Base-by-base conservation (phyloP, 2,329 filamentous ascomycete species). In the Pseudogymnoascus destructans region DNA sequence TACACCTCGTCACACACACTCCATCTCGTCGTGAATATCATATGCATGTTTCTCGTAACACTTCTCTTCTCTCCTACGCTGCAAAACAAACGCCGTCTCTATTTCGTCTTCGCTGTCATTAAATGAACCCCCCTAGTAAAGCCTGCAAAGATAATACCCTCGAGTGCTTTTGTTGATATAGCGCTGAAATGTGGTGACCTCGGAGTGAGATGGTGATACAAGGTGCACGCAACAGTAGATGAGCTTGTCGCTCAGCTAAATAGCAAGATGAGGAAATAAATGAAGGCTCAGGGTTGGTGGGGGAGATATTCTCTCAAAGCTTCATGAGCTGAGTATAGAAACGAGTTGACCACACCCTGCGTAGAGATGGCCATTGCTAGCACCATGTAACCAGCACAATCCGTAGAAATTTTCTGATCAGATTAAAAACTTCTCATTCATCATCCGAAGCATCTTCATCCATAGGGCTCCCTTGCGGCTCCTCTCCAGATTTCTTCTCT, bases 31-130 rank as follows among this genome's bases (percentile, higher is more conserved):
- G 42, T 52, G 42, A 52, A 17, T 23, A 30, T 52, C 42, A 30
- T 46, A 46, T 52, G 42, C 42, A 52, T 52, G 42, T 52, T 52
- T 52, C 42, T 52, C 42, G 42, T 52, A 52, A 27, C 21, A 9
- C 23, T 15, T 3, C 13, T 49, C 42, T 49, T 49, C 42, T 17
- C 42, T 17, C 42, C 3, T 11, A 23, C 42, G 42, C 42, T 17
- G 5, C 23, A 46, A 49, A 46, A 46, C 7, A 49, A 49, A 49
- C 42, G 42, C 40, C 42, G 42, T 17, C 42, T 52, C 23, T 8
- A n/a, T n/a, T 21, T 40, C 40, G 5, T n/a, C 23, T n/a, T 9
- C 42, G 19, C 7, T 5, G n/a, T 52, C 23, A 52, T 27, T 52
- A 30, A 52, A 52, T 52, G 42, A 52, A 52, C 42, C 42, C 8